Conservation (phyloP, 2,329 filamentous ascomycete species). For the Blastomyces emzantsi region DNA sequence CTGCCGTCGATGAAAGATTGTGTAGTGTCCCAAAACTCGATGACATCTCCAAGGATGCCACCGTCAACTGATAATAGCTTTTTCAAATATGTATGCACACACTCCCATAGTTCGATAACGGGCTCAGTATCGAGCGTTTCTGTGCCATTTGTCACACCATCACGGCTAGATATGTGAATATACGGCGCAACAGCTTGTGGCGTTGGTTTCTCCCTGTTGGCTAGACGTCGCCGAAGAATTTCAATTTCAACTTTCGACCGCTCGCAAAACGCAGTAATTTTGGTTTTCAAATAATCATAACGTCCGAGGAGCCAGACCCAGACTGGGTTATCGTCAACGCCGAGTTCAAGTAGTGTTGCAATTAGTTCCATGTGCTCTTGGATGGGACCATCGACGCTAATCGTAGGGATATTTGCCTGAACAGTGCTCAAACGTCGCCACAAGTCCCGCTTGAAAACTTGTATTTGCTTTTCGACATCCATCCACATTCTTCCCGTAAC, state of each 20-base stretch:
- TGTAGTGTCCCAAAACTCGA: conserved; percentile 90
- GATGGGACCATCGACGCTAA: conserved; percentile 44
- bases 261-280: conserved; percentile 70
- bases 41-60: conserved; percentile 77
- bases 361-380: conserved; percentile 94
- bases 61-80: conserved; percentile 63
- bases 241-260: conserved; percentile 89
- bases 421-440: conserved; percentile 72
- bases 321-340: conserved; percentile 91
- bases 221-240: conserved; percentile 72
- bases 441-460: conserved; percentile 76
- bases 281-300: conserved; percentile 80
- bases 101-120: conserved; percentile 87
- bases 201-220: conserved; percentile 61
- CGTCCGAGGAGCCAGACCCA: conserved; percentile 91
- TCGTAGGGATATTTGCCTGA: conserved; percentile 48
- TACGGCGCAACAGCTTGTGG: conserved; percentile 63
- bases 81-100: conserved; percentile 64
- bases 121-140: conserved; percentile 67
- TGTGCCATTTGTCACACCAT: conserved; percentile 52
- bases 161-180: conserved; percentile 62
- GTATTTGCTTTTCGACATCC: conserved; percentile 80
- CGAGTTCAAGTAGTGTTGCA: conserved; percentile 77
- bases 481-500: conserved; percentile 91
- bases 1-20: conserved; percentile 83